These are phyloP conservation scores for Nematocida ironsii DNA, from an alignment of 371 early-diverging fungal species.

Conservation along the genomic window DNA sequence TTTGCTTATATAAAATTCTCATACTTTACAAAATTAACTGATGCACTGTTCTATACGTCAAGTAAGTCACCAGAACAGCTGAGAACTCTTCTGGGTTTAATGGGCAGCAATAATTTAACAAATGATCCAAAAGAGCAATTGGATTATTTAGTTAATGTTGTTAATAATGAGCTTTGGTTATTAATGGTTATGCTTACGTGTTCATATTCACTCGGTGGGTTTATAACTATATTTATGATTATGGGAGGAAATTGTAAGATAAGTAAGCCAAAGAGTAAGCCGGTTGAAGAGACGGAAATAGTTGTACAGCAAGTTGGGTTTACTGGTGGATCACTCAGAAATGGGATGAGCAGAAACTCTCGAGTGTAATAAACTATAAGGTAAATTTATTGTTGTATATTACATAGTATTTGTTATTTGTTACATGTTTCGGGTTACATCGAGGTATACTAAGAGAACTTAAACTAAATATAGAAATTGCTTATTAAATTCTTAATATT, in stretches of 20 bases:
- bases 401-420: too few relatives aligned
- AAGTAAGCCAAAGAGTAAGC: conserved; percentile 7
- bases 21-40: background rate
- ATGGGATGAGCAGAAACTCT: background rate
- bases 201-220: conserved; percentile 1
- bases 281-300: conserved; percentile 4
- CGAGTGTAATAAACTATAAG: background rate
- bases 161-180: conserved; percentile 19
- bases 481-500: too few relatives aligned
- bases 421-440: too few relatives aligned
- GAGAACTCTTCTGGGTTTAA: background rate
- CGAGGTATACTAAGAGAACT: too few relatives aligned
- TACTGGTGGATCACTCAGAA: background rate
- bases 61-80: background rate
- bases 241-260: conserved; percentile 44
- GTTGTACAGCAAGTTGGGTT: conserved; percentile 31
- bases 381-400: background rate
- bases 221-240: conserved; percentile 39
- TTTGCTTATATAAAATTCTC: conserved; percentile 25
- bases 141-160: background rate
- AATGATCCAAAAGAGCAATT: background rate
- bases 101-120: background rate
- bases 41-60: background rate
- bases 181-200: conserved; percentile 13
- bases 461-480: too few relatives aligned